phyloP scores from a whole-genome alignment of 192 early-diverging fungal species.

The Podila clonocystis region DNA sequence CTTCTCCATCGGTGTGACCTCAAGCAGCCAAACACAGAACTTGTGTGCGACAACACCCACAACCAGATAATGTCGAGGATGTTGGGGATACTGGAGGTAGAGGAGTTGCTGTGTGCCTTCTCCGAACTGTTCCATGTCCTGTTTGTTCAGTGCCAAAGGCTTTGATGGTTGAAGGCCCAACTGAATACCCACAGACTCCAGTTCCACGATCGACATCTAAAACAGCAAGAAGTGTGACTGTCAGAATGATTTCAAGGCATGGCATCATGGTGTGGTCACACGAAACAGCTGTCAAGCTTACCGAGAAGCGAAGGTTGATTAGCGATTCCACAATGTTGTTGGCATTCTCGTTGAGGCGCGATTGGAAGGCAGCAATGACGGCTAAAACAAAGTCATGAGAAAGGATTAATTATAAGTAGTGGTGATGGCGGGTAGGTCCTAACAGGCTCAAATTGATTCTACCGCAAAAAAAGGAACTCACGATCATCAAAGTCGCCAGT shows the following conservation, averaged over 20 bases:
- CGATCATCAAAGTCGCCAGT: conserved; percentile 59
- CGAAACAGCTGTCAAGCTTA: background rate
- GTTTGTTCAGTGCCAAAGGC: conserved; percentile 23
- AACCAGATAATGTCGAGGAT: conserved; percentile 43
- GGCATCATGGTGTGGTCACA: background rate
- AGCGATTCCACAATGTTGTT: conserved; percentile 45
- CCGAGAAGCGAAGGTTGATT: conserved; percentile 41
- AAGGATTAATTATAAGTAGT: background rate
- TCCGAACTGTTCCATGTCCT: conserved; percentile 27
- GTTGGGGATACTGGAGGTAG: conserved; percentile 47
- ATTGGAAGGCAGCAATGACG: conserved; percentile 38
- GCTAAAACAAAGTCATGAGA: background rate
- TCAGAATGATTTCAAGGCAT: too few species aligned
- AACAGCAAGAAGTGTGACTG: too few species aligned
- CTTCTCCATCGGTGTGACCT: conserved; percentile 26
- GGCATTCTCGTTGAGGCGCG: conserved; percentile 40
- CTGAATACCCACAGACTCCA: conserved; percentile 28
- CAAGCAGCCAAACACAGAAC: conserved; percentile 44
- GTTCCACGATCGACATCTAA: conserved; percentile 47
- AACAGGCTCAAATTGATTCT: background rate
- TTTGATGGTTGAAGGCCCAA: conserved; percentile 43
- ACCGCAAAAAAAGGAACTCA: conserved; percentile 24
- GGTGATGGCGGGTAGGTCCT: background rate
- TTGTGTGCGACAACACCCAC: conserved; percentile 37
- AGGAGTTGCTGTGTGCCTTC: conserved; percentile 38